A percentile compares a stretch with the other conserved stretches of the same genome.
These are phyloP conservation scores for Candida sp. DNA, from an alignment of 1,139 yeast genomes.

Conservation along the genomic window DNA sequence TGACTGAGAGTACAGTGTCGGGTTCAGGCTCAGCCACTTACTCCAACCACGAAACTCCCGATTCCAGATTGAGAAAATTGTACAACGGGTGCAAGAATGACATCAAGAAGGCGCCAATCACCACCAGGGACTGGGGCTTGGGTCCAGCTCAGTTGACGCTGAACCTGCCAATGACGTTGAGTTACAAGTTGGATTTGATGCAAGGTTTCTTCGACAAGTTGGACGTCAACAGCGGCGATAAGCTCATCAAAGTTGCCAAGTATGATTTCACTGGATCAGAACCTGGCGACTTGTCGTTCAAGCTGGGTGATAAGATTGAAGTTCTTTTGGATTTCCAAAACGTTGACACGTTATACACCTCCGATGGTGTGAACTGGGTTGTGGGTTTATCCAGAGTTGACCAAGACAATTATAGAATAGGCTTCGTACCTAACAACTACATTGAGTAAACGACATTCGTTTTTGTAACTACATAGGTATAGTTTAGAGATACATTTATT, in stretches of 20 bases:
- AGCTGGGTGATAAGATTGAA: slow-evolving; percentile 37
- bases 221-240: slow-evolving; percentile 8
- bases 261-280: slow-evolving; percentile 34
- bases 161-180: slow-evolving; percentile 20
- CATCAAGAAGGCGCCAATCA: slow-evolving; percentile 35
- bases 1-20: slow-evolving; percentile 7
- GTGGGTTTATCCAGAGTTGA: slow-evolving; percentile 26
- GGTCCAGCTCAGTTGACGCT: background rate
- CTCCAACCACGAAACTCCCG: slow-evolving; percentile 24
- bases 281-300: slow-evolving; percentile 46
- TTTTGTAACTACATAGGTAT: background rate
- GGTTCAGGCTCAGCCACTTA: slow-evolving; percentile 22
- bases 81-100: slow-evolving; percentile 43
- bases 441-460: slow-evolving; percentile 14
- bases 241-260: slow-evolving; percentile 24
- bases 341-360: slow-evolving; percentile 24
- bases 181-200: slow-evolving; percentile 31
- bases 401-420: slow-evolving; percentile 28
- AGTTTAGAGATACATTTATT: background rate
- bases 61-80: slow-evolving; percentile 26
- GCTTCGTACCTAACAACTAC: slow-evolving; percentile 46
- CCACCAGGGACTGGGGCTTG: slow-evolving; percentile 1
- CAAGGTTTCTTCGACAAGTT: slow-evolving; percentile 27
- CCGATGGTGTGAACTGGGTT: slow-evolving; percentile 35
- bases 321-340: slow-evolving; percentile 37